Percentiles rank a stretch among this genome's conserved stretches.
Evolutionary conservation across 2,329 filamentous ascomycete species (phyloP).

Genomic region (Colletotrichum camelliae): DNA sequence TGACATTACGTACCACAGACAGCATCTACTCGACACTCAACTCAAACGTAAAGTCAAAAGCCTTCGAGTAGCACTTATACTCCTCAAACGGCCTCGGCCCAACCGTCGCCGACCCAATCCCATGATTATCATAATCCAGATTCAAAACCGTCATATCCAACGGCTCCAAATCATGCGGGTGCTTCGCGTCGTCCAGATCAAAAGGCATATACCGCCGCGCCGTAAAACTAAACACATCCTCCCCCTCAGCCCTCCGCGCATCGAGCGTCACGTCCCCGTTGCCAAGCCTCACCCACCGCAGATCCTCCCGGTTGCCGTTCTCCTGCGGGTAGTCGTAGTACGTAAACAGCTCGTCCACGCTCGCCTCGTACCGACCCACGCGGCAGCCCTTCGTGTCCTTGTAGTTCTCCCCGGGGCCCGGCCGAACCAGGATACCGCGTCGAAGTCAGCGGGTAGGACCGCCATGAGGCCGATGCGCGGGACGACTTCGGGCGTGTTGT

Average conservation of each 20-base stretch:
- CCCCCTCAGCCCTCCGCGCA: background rate
- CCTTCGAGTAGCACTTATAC: conserved; percentile 14
- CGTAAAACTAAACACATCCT: conserved; percentile 40
- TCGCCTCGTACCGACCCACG: conserved; percentile 40
- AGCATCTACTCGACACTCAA: background rate
- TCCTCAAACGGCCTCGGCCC: conserved; percentile 37
- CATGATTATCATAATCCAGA: conserved; percentile 47
- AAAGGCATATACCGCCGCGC: conserved; percentile 45
- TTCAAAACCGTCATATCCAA: conserved; percentile 43
- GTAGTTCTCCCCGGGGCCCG: conserved; percentile 58
- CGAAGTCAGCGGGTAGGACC: conserved; percentile 34
- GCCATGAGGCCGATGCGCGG: conserved; percentile 54
- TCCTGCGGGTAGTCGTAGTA: conserved; percentile 61
- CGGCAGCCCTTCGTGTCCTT: conserved; percentile 54
- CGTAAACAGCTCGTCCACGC: conserved; percentile 46
- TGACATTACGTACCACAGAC: background rate
- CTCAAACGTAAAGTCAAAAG: conserved; percentile 31
- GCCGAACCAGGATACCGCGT: conserved; percentile 51
- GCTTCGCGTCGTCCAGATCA: conserved; percentile 42
- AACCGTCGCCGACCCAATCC: conserved; percentile 48
- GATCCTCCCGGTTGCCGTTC: conserved; percentile 55
- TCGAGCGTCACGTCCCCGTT: conserved; percentile 15
- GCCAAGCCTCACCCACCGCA: conserved; percentile 44
- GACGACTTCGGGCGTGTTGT: conserved; percentile 42
- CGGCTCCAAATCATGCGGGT: conserved; percentile 52